Conservation (phyloP, 1,284 basidiomycete species). For the Calocybe gambosa region DNA sequence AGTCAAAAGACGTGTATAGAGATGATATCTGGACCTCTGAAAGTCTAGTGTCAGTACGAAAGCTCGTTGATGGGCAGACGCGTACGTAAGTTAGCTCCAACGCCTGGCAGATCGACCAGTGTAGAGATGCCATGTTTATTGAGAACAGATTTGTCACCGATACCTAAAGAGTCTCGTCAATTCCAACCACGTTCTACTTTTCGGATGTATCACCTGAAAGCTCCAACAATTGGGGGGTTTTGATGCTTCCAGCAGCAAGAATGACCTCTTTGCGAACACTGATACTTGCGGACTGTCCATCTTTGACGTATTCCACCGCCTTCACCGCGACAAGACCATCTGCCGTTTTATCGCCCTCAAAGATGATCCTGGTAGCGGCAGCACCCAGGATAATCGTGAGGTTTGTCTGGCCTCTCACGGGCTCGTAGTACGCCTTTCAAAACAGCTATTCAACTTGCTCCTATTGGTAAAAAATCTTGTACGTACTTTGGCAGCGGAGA, state of each 20-base stretch:
- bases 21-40: background rate
- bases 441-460: too few species aligned
- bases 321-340: background rate
- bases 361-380: constrained; percentile 4
- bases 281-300: constrained; percentile 13
- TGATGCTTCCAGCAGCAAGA: constrained; percentile 24
- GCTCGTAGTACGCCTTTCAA: constrained; percentile 16
- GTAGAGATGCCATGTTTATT: constrained; percentile 20
- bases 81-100: constrained; percentile 29
- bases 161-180: constrained; percentile 12
- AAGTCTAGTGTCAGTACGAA: background rate
- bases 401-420: constrained; percentile 2
- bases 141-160: constrained; percentile 25
- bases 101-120: constrained; percentile 26
- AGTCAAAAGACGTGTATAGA: background rate
- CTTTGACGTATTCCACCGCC: constrained; percentile 17
- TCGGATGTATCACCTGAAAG: constrained; percentile 4
- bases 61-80: too few species aligned
- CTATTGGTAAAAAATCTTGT: too few species aligned
- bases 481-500: constrained; percentile 6
- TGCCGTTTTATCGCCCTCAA: background rate
- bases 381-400: constrained; percentile 11
- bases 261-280: constrained; percentile 33
- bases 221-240: constrained; percentile 30
- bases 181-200: too few species aligned